phyloP scores from a whole-genome alignment of 164 flowering plant species.

The Vitis amurensis region DNA sequence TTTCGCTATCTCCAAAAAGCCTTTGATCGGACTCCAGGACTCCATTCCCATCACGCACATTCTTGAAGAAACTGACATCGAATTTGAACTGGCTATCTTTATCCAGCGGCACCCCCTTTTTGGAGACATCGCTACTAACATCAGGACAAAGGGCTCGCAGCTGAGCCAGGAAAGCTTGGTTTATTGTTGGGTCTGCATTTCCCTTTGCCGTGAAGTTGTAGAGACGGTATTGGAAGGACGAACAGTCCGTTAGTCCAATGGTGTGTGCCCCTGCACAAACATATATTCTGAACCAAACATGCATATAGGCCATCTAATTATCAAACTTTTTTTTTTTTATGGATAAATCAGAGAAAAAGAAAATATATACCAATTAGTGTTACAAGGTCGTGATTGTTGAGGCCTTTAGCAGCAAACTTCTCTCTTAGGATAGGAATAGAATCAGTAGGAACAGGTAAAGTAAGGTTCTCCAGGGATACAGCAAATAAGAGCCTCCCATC shows the following conservation, averaged over 20 bases:
- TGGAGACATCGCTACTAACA: constrained; percentile 43
- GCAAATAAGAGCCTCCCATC: constrained; percentile 54
- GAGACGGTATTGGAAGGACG: constrained; percentile 58
- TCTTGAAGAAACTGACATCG: constrained; percentile 63
- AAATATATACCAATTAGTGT: constrained; percentile 61
- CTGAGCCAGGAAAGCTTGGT: constrained; percentile 35
- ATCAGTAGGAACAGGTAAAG: constrained; percentile 59
- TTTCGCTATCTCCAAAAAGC: constrained; percentile 54
- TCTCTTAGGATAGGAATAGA: constrained; percentile 52
- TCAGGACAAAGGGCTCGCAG: constrained; percentile 49
- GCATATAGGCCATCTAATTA: no score
- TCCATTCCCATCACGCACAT: constrained; percentile 59
- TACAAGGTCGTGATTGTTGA: constrained; percentile 66
- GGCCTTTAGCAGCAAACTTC: constrained; percentile 70
- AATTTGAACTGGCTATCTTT: constrained; percentile 48
- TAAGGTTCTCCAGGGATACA: constrained; percentile 25
- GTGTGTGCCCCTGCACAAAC: constrained; percentile 66
- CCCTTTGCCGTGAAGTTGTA: constrained; percentile 74
- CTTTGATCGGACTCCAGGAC: constrained; percentile 79
- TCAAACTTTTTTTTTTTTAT: not conserved
- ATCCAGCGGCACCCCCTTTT: constrained; percentile 61
- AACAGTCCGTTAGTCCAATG: constrained; percentile 68
- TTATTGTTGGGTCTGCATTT: constrained; percentile 64
- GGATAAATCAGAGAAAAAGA: constrained; percentile 1
- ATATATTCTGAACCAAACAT: no score